Evolutionary conservation across 2,329 filamentous ascomycete species (phyloP).

Genomic region (Diaporthe sp.): DNA sequence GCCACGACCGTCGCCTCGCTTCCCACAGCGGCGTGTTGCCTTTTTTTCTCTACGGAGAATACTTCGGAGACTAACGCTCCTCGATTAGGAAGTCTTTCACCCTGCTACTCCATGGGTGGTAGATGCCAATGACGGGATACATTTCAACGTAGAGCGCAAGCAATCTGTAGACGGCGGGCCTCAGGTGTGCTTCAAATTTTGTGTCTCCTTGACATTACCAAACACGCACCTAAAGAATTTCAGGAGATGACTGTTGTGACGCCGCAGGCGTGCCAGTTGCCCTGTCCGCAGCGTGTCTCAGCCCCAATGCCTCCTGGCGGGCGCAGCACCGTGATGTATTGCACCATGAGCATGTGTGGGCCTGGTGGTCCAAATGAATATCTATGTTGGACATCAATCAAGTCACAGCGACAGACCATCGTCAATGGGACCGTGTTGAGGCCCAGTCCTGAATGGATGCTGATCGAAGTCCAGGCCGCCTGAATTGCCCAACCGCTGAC

Average conservation of each 20-base stretch:
- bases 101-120: slow-evolving; percentile 61
- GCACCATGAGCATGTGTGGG: neutral
- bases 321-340: neutral
- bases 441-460: neutral
- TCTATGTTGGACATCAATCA: no score
- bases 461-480: neutral
- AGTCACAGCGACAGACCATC: neutral
- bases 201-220: neutral
- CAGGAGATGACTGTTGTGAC: slow-evolving; percentile 9
- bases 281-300: neutral
- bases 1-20: slow-evolving; percentile 74
- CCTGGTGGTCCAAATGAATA: neutral
- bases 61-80: slow-evolving; percentile 70
- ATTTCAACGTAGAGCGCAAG: slow-evolving; percentile 50
- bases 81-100: slow-evolving; percentile 75
- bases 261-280: neutral
- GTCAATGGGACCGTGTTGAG: neutral
- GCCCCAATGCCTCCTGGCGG: neutral
- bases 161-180: neutral
- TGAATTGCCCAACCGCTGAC: no score
- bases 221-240: neutral
- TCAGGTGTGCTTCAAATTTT: slow-evolving; percentile 22
- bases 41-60: slow-evolving; percentile 63
- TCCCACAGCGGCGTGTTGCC: slow-evolving; percentile 74
- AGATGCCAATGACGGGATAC: slow-evolving; percentile 74